Conservation (phyloP, 2,329 filamentous ascomycete species). For the Nemania serpens region DNA sequence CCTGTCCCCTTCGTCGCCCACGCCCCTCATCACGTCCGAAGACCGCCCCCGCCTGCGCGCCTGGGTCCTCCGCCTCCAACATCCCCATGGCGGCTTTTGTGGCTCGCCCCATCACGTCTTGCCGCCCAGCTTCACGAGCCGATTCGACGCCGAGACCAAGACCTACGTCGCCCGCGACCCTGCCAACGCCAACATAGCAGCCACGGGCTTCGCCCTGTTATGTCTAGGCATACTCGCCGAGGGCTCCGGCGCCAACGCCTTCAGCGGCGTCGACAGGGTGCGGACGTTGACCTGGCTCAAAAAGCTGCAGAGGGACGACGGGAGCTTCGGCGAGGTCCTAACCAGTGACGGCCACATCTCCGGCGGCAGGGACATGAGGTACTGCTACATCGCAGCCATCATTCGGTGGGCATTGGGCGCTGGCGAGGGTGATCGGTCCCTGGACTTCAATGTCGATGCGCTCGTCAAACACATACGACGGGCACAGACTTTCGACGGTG, state of each 20-base stretch:
- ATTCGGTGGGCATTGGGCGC: constrained; percentile 83
- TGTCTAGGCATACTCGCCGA: constrained; percentile 62
- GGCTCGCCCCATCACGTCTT: constrained; percentile 74
- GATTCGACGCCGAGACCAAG: constrained; percentile 42
- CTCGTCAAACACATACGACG: constrained; percentile 72
- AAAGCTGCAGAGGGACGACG: constrained; percentile 77
- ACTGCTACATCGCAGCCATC: constrained; percentile 82
- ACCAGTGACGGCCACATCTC: constrained; percentile 62
- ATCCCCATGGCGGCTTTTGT: constrained; percentile 85
- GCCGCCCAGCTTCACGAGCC: constrained; percentile 43
- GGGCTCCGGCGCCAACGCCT: constrained; percentile 49
- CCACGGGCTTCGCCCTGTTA: constrained; percentile 86
- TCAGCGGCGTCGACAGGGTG: constrained; percentile 67
- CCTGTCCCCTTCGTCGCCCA: constrained; percentile 64
- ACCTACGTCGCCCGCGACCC: constrained; percentile 44
- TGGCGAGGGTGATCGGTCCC: constrained; percentile 56
- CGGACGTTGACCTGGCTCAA: constrained; percentile 76
- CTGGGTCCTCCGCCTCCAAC: constrained; percentile 88
- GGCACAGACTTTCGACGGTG: constrained; percentile 82
- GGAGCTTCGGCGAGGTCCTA: constrained; percentile 87
- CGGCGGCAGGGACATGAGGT: constrained; percentile 83
- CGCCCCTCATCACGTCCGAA: constrained; percentile 53
- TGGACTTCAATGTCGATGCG: constrained; percentile 75
- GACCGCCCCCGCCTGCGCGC: constrained; percentile 56
- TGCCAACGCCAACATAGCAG: constrained; percentile 73